Conservation (phyloP, 768 basidiomycete genomes). For the Agaricus bisporus region DNA sequence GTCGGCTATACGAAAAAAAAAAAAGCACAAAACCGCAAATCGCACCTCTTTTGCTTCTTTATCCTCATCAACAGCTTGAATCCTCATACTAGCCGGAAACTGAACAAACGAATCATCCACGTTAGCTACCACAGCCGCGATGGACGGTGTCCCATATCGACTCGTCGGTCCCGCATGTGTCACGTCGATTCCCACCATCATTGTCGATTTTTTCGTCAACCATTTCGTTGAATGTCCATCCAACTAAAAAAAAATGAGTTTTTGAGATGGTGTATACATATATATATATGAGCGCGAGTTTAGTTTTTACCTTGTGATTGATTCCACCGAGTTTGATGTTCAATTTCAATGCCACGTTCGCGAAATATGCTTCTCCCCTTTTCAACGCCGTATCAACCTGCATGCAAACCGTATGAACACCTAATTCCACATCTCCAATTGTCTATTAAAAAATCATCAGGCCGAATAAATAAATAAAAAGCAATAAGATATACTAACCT, state of each 20-base stretch:
- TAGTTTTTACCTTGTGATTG: slow-evolving; percentile 49
- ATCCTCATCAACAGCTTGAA: slow-evolving; percentile 41
- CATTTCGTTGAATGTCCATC: slow-evolving; percentile 52
- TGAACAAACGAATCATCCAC: slow-evolving; percentile 65
- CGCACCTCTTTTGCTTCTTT: slow-evolving; percentile 36
- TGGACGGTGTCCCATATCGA: slow-evolving; percentile 67
- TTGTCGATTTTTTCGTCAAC: slow-evolving; percentile 63
- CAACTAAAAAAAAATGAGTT: slow-evolving; percentile 28
- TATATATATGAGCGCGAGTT: neutral
- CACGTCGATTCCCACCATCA: slow-evolving; percentile 84
- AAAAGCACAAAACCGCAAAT: neutral
- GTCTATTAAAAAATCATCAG: slow-evolving; percentile 32
- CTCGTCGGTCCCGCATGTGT: slow-evolving; percentile 73
- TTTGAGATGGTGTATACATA: neutral
- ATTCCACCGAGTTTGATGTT: slow-evolving; percentile 81
- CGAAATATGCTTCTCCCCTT: slow-evolving; percentile 76
- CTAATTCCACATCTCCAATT: slow-evolving; percentile 68
- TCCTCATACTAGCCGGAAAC: slow-evolving; percentile 67
- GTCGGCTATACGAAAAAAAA: neutral
- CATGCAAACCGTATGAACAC: slow-evolving; percentile 74
- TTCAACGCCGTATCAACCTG: slow-evolving; percentile 53
- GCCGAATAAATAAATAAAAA: too few relatives aligned
- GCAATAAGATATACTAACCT: too few relatives aligned
- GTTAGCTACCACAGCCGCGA: slow-evolving; percentile 80
- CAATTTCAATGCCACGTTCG: slow-evolving; percentile 76